Evolutionary conservation across 169 alveolate species (phyloP).

Genomic region (Plasmodium knowlesi): DNA sequence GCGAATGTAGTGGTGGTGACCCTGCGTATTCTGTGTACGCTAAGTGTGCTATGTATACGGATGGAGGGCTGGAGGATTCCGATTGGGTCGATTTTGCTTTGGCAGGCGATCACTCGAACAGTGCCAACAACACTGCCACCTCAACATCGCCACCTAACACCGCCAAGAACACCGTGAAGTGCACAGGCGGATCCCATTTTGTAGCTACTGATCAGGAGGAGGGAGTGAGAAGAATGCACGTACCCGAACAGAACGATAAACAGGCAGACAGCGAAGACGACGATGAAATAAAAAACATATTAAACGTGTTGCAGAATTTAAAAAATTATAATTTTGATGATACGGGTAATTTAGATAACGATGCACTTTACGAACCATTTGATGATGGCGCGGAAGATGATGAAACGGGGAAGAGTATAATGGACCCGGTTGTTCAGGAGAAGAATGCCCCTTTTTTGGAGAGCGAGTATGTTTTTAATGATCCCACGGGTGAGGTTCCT

Average conservation of each 20-base stretch:
- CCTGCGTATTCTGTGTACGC: neutral
- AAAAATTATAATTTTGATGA: constrained; percentile 63
- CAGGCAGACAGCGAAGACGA: constrained; percentile 45
- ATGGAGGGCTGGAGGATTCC: neutral
- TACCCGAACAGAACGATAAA: neutral
- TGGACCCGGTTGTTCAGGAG: constrained; percentile 5
- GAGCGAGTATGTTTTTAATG: constrained; percentile 17
- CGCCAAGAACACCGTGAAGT: neutral
- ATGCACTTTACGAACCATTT: constrained; percentile 27
- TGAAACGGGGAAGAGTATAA: neutral
- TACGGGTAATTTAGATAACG: constrained; percentile 39
- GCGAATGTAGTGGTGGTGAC: neutral
- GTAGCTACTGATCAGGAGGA: neutral
- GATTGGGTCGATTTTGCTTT: neutral
- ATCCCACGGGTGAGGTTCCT: neutral
- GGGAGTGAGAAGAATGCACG: neutral
- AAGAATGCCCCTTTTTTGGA: constrained; percentile 43
- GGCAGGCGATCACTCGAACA: neutral
- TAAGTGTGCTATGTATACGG: neutral
- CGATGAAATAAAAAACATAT: constrained; percentile 42
- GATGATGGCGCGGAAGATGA: constrained; percentile 30
- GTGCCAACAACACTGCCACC: neutral
- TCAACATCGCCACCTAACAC: too few species aligned
- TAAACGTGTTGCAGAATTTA: constrained; percentile 46
- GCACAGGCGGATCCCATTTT: too few species aligned